Evolutionary conservation across 2,329 filamentous ascomycete genomes (phyloP).

Genomic region (Arthrobotrys megalospora): DNA sequence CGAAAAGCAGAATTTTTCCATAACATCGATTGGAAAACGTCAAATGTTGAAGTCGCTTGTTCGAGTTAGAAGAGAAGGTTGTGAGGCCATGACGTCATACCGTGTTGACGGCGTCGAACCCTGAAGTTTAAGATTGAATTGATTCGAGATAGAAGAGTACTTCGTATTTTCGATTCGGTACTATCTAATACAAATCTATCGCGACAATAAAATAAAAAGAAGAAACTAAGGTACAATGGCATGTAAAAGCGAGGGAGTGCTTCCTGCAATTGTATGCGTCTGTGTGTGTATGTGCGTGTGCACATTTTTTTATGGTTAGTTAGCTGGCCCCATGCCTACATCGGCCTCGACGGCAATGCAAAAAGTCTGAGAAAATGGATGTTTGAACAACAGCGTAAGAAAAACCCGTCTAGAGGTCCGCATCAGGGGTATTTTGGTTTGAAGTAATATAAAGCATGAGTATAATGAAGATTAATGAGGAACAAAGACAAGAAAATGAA

Average conservation of each 20-base stretch:
- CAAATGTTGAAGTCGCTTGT: neutral
- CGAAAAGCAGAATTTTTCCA: no score
- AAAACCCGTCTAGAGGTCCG: slow-evolving; percentile 2
- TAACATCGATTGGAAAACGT: neutral
- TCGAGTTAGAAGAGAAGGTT: neutral
- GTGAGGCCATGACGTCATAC: slow-evolving; percentile 2
- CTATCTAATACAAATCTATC: slow-evolving; percentile 18
- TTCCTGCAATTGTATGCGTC: no score
- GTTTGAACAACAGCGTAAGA: neutral
- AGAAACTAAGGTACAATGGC: no score
- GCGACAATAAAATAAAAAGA: neutral
- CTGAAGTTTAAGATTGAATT: no score
- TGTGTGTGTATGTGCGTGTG: neutral
- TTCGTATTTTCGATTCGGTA: neutral
- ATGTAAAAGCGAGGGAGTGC: no score
- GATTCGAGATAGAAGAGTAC: no score
- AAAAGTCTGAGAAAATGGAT: neutral
- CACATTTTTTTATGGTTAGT: neutral
- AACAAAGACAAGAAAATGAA: neutral
- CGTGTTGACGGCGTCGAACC: neutral
- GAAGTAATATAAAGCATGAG: neutral
- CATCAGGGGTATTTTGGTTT: slow-evolving; percentile 17
- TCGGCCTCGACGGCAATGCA: slow-evolving; percentile 7
- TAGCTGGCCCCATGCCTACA: neutral
- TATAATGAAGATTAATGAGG: neutral